Percentiles rank a stretch among this genome's conserved stretches.
Evolutionary conservation across 2,329 filamentous ascomycete genomes (phyloP).

Genomic region (Paecilomyces dactylethromorphus): DNA sequence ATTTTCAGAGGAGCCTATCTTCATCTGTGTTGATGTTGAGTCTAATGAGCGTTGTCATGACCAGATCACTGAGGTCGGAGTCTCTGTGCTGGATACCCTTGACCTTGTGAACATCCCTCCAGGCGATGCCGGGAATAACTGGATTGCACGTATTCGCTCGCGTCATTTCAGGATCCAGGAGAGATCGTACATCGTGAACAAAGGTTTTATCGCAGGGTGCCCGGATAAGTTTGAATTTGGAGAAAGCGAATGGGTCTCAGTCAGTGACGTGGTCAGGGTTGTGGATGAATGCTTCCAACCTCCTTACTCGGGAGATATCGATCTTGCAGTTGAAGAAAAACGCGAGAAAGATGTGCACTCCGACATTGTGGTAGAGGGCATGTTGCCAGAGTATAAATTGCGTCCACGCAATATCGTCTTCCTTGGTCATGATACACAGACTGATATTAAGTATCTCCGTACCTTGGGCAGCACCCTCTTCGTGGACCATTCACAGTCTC

Average conservation of each 20-base stretch:
- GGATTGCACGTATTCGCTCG: conserved; percentile 60
- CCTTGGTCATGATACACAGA: conserved; percentile 66
- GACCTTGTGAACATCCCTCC: conserved; percentile 52
- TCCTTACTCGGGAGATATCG: conserved; percentile 42
- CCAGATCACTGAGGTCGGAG: conserved; percentile 76
- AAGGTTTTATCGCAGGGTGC: conserved; percentile 62
- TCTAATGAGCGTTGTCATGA: conserved; percentile 62
- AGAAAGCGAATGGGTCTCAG: conserved; percentile 48
- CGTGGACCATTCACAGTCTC: conserved; percentile 1
- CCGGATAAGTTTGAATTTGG: conserved; percentile 71
- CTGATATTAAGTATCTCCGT: conserved; percentile 64
- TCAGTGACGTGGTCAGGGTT: conserved; percentile 37
- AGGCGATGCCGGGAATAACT: conserved; percentile 56
- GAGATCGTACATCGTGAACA: conserved; percentile 59
- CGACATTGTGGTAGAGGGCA: background rate
- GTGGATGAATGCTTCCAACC: conserved; percentile 51
- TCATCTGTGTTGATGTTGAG: conserved; percentile 78
- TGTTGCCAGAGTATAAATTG: conserved; percentile 6
- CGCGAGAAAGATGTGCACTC: background rate
- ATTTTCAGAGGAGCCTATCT: conserved; percentile 54
- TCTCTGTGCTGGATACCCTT: conserved; percentile 71
- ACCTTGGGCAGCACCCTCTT: conserved; percentile 55
- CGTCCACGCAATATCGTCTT: conserved; percentile 58
- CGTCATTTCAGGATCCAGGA: conserved; percentile 75
- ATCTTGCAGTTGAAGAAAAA: conserved; percentile 5